Base-by-base conservation (phyloP, 441 rosid genomes). In the Aquilaria agallochum region DNA sequence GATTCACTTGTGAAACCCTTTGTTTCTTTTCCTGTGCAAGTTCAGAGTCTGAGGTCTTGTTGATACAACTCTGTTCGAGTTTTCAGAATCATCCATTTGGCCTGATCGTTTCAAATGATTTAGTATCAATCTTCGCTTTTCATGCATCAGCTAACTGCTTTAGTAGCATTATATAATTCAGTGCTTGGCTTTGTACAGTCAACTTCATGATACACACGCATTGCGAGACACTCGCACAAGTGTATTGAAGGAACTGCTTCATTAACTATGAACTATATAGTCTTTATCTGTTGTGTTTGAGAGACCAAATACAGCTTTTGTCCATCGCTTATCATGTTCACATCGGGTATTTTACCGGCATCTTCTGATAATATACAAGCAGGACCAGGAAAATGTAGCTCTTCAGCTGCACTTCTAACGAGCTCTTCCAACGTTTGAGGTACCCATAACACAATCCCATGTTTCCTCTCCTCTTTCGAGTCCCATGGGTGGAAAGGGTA, bases 381-480 rank as follows among this genome's bases (percentile, higher is more conserved):
- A 61, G 70, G 81, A 54, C 49, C 70, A 0, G 69, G 65, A 77
- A 79, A 32, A 30, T 71, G 59, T 31, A 90, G 83, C 60, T 87
- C 76, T 65, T 77, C 74, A 49, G 71, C 77, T 31, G 96, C 97
- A 4, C 54, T 61, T 73, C 50, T 59, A 31, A 83, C 61, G 31
- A 94, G 93, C 78, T 79, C 83, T 56, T 76, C 77, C 2, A 89
- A 68, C 34, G 74, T 73, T 9, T 44, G 50, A 2, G 93, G 92
- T 27, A 91, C 63, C 96, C 96, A 91, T 60, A 91, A 56, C 67
- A 90, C 80, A 53, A 86, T 68, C 69, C 99, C 99, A 6, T 64
- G 73, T 72, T 75, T 80, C 76, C 78, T 89, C 42, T 71, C 60
- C 20, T 80, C 84, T 67, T 67, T 68, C 0, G 69, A 67, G 55